These are phyloP conservation scores for Kwoniella mangroviensis DNA, from an alignment of 768 basidiomycete genomes.

Conservation along the genomic window DNA sequence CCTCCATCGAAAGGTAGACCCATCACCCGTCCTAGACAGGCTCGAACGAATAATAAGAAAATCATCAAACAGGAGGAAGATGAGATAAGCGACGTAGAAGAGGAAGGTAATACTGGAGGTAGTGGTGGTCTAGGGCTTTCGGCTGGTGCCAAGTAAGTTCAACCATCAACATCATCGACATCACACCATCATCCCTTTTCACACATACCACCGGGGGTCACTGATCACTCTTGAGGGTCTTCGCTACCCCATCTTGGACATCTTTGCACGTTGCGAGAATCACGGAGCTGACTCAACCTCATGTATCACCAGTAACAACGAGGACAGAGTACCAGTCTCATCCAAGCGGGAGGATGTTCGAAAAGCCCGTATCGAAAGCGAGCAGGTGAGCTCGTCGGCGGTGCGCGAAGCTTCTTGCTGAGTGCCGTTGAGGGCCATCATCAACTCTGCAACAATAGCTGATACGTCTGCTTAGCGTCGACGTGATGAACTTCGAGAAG, in stretches of 20 bases:
- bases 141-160: constrained; percentile 13
- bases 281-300: not conserved
- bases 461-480: constrained; percentile 65
- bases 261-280: too few relatives aligned
- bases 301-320: constrained; percentile 1
- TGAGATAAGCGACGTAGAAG: constrained; percentile 23
- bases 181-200: not conserved
- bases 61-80: constrained; percentile 21
- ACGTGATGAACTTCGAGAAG: constrained; percentile 89
- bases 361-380: constrained; percentile 39
- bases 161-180: not conserved
- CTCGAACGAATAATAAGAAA: constrained; percentile 10
- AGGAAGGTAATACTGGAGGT: constrained; percentile 26
- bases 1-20: constrained; percentile 10
- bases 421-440: constrained; percentile 15
- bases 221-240: not conserved
- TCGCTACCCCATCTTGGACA: not conserved
- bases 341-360: constrained; percentile 29
- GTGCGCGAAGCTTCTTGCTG: constrained; percentile 31
- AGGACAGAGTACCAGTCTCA: constrained; percentile 17
- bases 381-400: constrained; percentile 47
- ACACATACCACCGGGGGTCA: not conserved
- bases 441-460: not conserved
- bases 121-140: constrained; percentile 18
- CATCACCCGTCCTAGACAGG: not conserved